These are phyloP conservation scores for Pyrus communis DNA, from an alignment of 306 rosid genomes.

Conservation along the genomic window DNA sequence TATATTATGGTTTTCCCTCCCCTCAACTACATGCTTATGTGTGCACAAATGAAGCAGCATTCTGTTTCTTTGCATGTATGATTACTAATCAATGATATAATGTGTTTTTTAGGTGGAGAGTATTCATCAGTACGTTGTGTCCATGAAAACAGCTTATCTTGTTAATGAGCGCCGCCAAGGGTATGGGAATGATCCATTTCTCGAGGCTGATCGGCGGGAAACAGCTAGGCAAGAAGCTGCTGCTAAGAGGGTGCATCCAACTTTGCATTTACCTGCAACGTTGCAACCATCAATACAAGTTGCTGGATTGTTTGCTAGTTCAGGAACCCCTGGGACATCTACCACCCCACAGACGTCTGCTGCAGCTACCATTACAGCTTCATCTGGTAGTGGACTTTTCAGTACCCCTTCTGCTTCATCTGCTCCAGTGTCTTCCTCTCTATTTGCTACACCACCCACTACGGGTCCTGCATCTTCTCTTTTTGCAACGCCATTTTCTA, in stretches of 20 bases:
- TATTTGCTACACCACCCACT: constrained; percentile 68
- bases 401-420: constrained; percentile 69
- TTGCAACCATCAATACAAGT: constrained; percentile 82
- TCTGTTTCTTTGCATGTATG: not conserved
- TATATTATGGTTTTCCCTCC: too few relatives aligned
- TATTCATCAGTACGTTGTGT: constrained; percentile 87
- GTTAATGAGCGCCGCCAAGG: constrained; percentile 81
- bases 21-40: too few relatives aligned
- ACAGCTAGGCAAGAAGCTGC: constrained; percentile 95
- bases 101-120: constrained; percentile 68
- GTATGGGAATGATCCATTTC: constrained; percentile 81
- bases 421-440: constrained; percentile 46
- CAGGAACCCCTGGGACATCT: constrained; percentile 52
- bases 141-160: constrained; percentile 85
- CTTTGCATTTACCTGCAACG: constrained; percentile 72
- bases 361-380: constrained; percentile 42
- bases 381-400: constrained; percentile 71
- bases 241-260: constrained; percentile 86
- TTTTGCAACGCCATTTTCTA: constrained; percentile 53
- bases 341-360: constrained; percentile 45
- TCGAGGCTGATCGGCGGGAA: constrained; percentile 96
- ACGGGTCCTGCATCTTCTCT: constrained; percentile 54
- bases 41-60: not conserved
- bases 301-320: constrained; percentile 68
- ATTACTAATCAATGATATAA: constrained; percentile 16